Base-by-base conservation (phyloP, 139 green algal species). In the Closterium sp. region DNA sequence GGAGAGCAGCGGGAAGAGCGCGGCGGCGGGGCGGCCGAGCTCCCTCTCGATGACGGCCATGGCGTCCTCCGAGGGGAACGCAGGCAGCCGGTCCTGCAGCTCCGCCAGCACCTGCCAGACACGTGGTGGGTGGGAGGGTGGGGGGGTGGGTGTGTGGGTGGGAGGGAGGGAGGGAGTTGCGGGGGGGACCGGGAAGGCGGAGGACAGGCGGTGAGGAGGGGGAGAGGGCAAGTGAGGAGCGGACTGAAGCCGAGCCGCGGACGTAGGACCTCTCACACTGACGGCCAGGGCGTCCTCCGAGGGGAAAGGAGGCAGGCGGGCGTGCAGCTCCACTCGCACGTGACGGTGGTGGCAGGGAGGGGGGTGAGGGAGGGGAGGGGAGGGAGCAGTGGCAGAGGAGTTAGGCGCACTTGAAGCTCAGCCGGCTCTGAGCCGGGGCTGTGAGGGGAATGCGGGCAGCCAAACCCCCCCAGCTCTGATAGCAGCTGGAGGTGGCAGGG, bases 1-100 rank as follows among this genome's bases (percentile, higher is more conserved):
- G 0, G 91, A 95, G 89, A 98, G 97, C 87, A 97, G 93, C 5
- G 92, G 94, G 92, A 99, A 99, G 1, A 99, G 34, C 7, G 95
- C 92, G 12, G 96, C 91, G 6, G 97, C 89, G 16, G 96, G 93
- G 23, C 43, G n/a, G 38, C 1, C 97, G 34, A 99, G 93, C 92
- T 99, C 97, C 35, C 31, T 28, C 91, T 95, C 92, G 23, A 96
- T 94, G 25, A 93, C 87, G 21, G 83, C 85, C 28, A 94, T 89
- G 10, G 95, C 95, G 16, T 84, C 38, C 9, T 89, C 10, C 21
- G 91, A 94, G 7, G 55, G 34, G 35, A 96, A 96, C 4, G 93
- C 92, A 33, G 93, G 90, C 1, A 95, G 84, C 1, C 34, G 31
- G 90, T 96, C 95, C 87, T 95, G 93, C 86, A 92, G 86, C 36